Percentiles rank a stretch among this genome's conserved stretches.
Evolutionary conservation across 192 early-diverging fungal species (phyloP).

Genomic region (Coemansia sp.): DNA sequence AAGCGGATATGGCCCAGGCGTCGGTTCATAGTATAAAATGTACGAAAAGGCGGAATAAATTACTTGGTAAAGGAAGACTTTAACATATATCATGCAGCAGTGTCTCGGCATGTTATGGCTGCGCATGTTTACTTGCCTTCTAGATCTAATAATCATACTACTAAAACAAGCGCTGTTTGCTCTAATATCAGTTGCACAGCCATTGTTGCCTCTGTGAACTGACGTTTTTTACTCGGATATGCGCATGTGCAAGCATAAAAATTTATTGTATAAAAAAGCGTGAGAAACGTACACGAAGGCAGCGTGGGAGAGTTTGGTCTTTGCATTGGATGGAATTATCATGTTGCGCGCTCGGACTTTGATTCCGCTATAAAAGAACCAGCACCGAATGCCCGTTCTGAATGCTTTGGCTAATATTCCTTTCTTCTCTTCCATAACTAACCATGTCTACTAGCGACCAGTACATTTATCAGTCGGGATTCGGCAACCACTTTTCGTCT

Average conservation of each 20-base stretch:
- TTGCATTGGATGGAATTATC: not conserved
- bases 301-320: not conserved
- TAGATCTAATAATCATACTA: too few species aligned
- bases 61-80: too few species aligned
- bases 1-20: slow-evolving; percentile 43
- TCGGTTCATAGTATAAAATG: slow-evolving; percentile 5
- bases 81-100: too few species aligned
- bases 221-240: too few species aligned
- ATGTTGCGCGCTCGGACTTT: not conserved
- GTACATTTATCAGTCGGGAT: slow-evolving; percentile 75
- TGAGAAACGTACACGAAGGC: not conserved
- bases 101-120: too few species aligned
- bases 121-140: too few species aligned
- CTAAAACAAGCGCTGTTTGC: too few species aligned
- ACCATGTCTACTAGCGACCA: slow-evolving; percentile 13
- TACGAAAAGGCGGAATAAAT: not conserved
- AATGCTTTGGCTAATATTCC: not conserved
- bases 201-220: too few species aligned
- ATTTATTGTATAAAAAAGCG: not conserved
- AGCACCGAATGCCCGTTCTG: not conserved
- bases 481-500: slow-evolving; percentile 84
- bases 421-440: too few species aligned
- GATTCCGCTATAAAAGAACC: not conserved
- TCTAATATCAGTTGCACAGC: too few species aligned
- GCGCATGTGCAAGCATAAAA: too few species aligned